Conservation (phyloP, 2,329 filamentous ascomycete species). For the Thermochaetoides dissita region DNA sequence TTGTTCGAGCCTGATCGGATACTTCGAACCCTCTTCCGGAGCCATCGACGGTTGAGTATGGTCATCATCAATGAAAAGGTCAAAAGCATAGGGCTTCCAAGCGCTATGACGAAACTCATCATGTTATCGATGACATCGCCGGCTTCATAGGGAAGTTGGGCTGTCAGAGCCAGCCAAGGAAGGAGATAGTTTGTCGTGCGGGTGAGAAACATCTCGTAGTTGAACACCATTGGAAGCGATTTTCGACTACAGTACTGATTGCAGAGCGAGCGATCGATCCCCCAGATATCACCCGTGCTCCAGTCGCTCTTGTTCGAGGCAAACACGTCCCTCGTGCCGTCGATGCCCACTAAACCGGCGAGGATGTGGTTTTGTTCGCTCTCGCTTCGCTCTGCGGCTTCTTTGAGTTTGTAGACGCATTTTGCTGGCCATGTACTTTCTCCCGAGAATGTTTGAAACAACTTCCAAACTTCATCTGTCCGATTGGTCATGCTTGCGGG, state of each 20-base stretch:
- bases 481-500: no score
- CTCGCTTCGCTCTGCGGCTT: not conserved
- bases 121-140: conserved; percentile 1
- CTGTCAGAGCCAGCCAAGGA: conserved; percentile 4
- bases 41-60: conserved; percentile 4
- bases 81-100: conserved; percentile 2
- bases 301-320: not conserved
- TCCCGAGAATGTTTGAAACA: not conserved
- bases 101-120: conserved; percentile 1
- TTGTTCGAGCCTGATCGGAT: not conserved
- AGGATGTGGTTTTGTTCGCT: not conserved
- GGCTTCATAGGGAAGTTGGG: conserved; percentile 4
- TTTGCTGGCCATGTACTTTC: not conserved
- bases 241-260: not conserved
- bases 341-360: not conserved
- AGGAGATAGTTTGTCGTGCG: conserved; percentile 5
- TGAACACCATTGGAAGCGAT: conserved; percentile 1
- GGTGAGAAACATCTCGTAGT: conserved; percentile 2
- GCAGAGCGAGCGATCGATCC: not conserved
- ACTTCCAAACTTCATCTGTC: not conserved
- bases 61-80: conserved; percentile 4
- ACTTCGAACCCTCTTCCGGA: not conserved
- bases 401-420: not conserved
- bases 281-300: not conserved
- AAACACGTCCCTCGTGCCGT: not conserved